Evolutionary conservation across 306 rosid species (phyloP), one percentile per base, ranked within the genome.

Genomic region (Mimosa pudica): DNA sequence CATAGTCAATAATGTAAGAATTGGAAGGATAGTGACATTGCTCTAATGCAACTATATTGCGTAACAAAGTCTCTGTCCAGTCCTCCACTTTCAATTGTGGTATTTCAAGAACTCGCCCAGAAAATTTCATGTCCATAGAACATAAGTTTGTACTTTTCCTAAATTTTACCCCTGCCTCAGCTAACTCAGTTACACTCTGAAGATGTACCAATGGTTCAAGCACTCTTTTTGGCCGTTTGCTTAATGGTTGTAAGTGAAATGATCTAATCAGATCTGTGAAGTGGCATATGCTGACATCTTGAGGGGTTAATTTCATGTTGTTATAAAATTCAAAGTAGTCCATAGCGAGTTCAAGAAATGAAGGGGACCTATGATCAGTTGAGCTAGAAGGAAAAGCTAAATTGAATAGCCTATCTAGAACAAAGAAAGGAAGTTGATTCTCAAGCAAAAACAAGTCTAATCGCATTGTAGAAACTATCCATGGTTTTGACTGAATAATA

Each of bases 211-310:
- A 13, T 0, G 32, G 5, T 10, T 30, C 71, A n/a, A 4, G 4
- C 0, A 0, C 1, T 52, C 82, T 79, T 4, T 0, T 6, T 0
- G 70, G 51, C 7, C 20, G 54, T 1, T 2, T 70, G 36, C 18
- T 0, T 5, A 5, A n/a, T 8, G 84, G 70, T 17, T 70, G 78
- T 54, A 80, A 54, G 44, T 83, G 84, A 32, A 86, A 77, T 0
- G n/a, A 30, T 71, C 85, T 83, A 24, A 86, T 14, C 0, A 86
- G 48, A 83, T 86, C 87, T 2, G 87, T 83, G 76, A 86, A 86
- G 75, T 86, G 83, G 1, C 41, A 55, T 24, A 86, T 86, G 10
- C 52, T 54, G 36, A 74, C 14, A 52, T 20, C 71, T 14, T 36
- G 8, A 38, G 48, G 48, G 24, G 1, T 5, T 70, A 76, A 76